phyloP scores from a whole-genome alignment of 1,139 yeast species.

The Kluyveromyces marxianus region DNA sequence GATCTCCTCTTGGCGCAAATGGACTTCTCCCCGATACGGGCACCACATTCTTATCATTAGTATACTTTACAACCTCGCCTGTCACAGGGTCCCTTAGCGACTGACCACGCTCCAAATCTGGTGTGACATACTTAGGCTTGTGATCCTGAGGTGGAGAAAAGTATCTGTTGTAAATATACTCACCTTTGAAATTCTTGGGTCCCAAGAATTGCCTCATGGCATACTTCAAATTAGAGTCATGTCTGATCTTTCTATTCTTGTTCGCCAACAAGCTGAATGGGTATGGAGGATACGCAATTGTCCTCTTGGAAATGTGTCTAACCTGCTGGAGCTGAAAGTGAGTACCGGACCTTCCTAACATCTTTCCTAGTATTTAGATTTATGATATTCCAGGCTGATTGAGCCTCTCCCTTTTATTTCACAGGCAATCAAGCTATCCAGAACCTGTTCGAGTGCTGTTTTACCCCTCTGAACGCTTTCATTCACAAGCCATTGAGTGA shows the following conservation, averaged over 20 bases:
- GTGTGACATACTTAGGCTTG: conserved; percentile 66
- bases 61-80: conserved; percentile 26
- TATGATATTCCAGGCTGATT: background rate
- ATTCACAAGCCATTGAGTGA: background rate
- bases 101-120: conserved; percentile 42
- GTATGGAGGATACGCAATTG: conserved; percentile 42
- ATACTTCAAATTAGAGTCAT: conserved; percentile 33
- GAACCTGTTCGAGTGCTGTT: too few species aligned
- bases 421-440: too few species aligned
- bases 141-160: conserved; percentile 66
- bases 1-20: conserved; percentile 30
- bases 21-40: conserved; percentile 15
- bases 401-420: background rate
- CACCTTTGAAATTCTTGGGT: conserved; percentile 77
- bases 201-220: conserved; percentile 55
- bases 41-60: conserved; percentile 18
- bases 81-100: conserved; percentile 36
- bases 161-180: conserved; percentile 70
- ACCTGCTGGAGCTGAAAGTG: conserved; percentile 24
- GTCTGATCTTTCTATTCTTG: conserved; percentile 37
- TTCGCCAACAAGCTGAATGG: conserved; percentile 35
- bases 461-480: background rate
- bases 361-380: background rate
- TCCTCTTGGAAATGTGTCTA: conserved; percentile 36
- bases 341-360: conserved; percentile 2